Percentiles rank a stretch among this genome's conserved stretches.
Conservation (phyloP, 139 green algal genomes). For the Ettlia oleoabundans region DNA sequence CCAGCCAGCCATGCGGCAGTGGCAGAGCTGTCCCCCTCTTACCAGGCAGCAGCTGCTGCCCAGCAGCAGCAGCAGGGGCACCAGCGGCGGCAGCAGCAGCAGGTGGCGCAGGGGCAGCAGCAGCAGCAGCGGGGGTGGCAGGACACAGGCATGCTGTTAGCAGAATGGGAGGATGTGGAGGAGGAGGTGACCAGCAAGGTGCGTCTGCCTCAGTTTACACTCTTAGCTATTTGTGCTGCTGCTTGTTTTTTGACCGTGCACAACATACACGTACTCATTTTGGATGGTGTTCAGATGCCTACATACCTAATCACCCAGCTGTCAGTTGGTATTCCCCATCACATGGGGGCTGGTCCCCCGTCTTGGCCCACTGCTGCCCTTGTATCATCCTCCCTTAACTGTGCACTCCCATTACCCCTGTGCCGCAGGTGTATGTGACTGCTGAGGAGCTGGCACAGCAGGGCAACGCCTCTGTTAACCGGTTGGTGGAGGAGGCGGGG, state of each 20-base stretch:
- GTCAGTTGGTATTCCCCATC: not conserved
- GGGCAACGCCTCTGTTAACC: constrained; percentile 6
- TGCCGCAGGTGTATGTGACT: too few species aligned
- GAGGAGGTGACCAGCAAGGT: not conserved
- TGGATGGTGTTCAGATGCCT: not conserved
- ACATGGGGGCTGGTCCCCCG: too few species aligned
- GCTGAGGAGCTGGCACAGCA: constrained; percentile 31
- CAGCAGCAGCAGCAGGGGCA: not conserved
- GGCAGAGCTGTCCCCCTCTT: not conserved
- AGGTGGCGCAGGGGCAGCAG: not conserved
- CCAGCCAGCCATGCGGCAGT: not conserved
- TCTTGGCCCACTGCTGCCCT: not conserved
- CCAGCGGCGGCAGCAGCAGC: constrained; percentile 4
- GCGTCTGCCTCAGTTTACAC: too few species aligned
- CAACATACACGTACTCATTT: not conserved
- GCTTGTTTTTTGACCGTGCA: not conserved
- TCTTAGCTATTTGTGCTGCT: too few species aligned
- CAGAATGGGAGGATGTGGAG: not conserved
- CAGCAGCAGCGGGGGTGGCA: constrained; percentile 24
- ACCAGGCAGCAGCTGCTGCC: not conserved
- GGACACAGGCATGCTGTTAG: constrained; percentile 44
- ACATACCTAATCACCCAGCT: not conserved
- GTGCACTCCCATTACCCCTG: not conserved
- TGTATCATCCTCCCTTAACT: not conserved
- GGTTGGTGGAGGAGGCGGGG: not conserved